These are phyloP conservation scores for Fusarium beomiforme DNA, from an alignment of 2,329 filamentous ascomycete species.

Conservation along the genomic window DNA sequence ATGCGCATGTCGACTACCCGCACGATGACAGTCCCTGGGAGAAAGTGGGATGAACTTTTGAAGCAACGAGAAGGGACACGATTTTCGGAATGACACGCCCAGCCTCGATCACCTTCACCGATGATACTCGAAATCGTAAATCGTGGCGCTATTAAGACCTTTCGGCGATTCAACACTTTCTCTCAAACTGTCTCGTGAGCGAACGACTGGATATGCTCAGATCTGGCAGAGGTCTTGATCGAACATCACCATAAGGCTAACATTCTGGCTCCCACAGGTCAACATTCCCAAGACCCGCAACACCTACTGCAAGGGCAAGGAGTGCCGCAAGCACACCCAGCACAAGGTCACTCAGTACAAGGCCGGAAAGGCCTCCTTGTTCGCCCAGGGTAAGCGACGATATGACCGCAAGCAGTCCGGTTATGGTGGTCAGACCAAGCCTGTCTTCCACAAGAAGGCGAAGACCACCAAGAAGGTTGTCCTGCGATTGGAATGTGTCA, in stretches of 20 bases:
- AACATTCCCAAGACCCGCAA: conserved; percentile 98
- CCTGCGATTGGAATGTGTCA: conserved; percentile 95
- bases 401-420: conserved; percentile 99
- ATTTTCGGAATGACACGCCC: conserved; percentile 31
- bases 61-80: conserved; percentile 29
- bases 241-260: conserved; percentile 43
- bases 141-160: neutral
- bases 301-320: conserved; percentile 97
- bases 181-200: conserved; percentile 37
- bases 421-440: conserved; percentile 99
- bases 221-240: conserved; percentile 17
- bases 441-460: conserved; percentile 99
- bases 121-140: conserved; percentile 12
- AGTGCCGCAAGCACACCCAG: conserved; percentile 91
- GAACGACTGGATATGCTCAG: conserved; percentile 11
- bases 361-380: conserved; percentile 94
- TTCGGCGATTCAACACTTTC: conserved; percentile 5
- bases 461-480: conserved; percentile 99
- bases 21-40: conserved; percentile 46
- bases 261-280: conserved; percentile 67
- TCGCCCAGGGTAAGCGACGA: conserved; percentile 99
- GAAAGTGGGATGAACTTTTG: conserved; percentile 43
- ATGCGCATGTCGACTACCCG: conserved; percentile 41
- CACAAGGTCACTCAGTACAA: conserved; percentile 98
- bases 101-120: conserved; percentile 28